Base-by-base conservation (phyloP, 2,329 filamentous ascomycete genomes). In the Cryphonectria japonica region DNA sequence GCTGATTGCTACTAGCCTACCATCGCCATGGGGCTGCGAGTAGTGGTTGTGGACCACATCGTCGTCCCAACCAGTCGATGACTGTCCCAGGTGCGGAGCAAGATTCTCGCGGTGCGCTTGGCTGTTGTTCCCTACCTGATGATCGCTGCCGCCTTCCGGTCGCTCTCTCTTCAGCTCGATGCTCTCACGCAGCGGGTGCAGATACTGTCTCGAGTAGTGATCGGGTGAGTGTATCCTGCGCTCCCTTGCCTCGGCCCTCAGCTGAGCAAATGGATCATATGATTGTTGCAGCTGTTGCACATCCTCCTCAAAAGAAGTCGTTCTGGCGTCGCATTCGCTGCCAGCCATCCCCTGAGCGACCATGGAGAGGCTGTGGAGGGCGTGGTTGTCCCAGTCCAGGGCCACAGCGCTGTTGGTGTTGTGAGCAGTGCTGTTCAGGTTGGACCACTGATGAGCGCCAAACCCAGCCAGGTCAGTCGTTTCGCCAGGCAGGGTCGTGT, bases 211-310 rank as follows among this genome's bases (percentile, higher is more conserved):
- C 46, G 71, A 39, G 34, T 71, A 73, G 11, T 67, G 46, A 16
- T 71, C 69, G 6, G 66, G 61, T 13, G 69, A 66, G 29, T 69
- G 57, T n/a, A 67, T 39, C 29, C 71, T 66, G 13, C 50, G 52
- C 68, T 72, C 65, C 50, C 66, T 68, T n/a, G 46, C 71, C n/a
- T 69, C 71, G 19, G 66, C 60, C 0, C 69, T 63, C 57, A 73
- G 62, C 16, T 71, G 71, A n/a, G 71, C 71, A 63, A 68, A 71
- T n/a, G 69, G 57, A 50, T 73, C 71, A 37, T 73, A 73, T 0
- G 71, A 50, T 16, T 70, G 62, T 50, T 71, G 71, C 52, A 71
- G 39, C 13, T 73, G 69, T 41, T 68, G 69, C 66, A 71, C 59
- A 61, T 66, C 9, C n/a, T 69, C 69, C 16, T 67, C 59, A 11